Conservation (phyloP, 1,139 yeast species). For the Ashbya aceris region DNA sequence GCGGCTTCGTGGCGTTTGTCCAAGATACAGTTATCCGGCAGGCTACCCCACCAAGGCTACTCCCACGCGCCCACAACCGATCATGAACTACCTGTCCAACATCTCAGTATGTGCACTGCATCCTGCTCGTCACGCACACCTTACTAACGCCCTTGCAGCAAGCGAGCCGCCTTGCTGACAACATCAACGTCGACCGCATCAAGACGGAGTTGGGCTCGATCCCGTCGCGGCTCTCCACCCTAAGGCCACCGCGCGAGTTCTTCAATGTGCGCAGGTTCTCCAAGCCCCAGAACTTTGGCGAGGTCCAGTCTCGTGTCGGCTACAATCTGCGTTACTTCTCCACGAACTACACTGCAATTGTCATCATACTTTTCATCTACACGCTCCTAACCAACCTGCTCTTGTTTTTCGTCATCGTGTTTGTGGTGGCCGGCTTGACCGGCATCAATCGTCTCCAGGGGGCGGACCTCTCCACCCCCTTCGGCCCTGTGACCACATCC, state of each 20-base stretch:
- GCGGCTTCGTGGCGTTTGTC: no score
- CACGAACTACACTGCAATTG: conserved; percentile 73
- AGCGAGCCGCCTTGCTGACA: conserved; percentile 23
- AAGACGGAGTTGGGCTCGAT: conserved; percentile 32
- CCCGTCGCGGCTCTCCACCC: conserved; percentile 57
- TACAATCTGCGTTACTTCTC: conserved; percentile 83
- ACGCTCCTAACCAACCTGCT: conserved; percentile 76
- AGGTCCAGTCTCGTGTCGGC: conserved; percentile 77
- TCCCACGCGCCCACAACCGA: not conserved
- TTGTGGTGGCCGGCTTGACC: conserved; percentile 59
- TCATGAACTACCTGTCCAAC: conserved; percentile 7
- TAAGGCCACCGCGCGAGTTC: conserved; percentile 87
- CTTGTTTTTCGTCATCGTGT: conserved; percentile 68
- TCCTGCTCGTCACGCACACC: not conserved
- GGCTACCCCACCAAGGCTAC: no score
- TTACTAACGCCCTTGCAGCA: conserved; percentile 13
- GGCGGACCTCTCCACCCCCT: conserved; percentile 64
- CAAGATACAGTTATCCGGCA: no score
- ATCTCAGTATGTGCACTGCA: conserved; percentile 5
- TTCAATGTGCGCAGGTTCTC: conserved; percentile 84
- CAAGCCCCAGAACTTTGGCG: conserved; percentile 84
- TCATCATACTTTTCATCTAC: conserved; percentile 59
- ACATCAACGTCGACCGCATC: conserved; percentile 24
- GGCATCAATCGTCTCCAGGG: conserved; percentile 78
- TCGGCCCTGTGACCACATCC: conserved; percentile 61